Conservation (phyloP, 2,329 filamentous ascomycete species). For the Beauveria brongniartii region DNA sequence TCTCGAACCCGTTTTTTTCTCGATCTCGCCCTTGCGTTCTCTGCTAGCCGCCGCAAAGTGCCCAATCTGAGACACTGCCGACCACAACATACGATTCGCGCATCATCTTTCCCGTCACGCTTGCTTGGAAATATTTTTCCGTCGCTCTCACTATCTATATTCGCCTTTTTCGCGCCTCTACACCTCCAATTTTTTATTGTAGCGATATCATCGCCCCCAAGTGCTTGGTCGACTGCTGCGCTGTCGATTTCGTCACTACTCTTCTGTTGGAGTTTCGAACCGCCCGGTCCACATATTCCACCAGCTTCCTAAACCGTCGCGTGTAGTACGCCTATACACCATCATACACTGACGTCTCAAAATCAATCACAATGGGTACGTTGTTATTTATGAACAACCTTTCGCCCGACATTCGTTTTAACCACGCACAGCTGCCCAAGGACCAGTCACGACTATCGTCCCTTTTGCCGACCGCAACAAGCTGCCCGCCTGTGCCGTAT, state of each 20-base stretch:
- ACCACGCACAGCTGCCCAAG: not conserved
- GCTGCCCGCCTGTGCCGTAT: slow-evolving; percentile 54
- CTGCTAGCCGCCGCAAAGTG: not conserved
- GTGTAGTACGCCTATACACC: not conserved
- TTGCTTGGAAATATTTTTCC: not conserved
- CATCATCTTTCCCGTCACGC: not conserved
- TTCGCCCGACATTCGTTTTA: too few relatives aligned
- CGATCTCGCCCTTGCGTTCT: not conserved
- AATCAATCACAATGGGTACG: slow-evolving; percentile 9
- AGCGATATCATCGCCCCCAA: not conserved
- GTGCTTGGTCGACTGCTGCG: not conserved
- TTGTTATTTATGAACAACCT: too few relatives aligned
- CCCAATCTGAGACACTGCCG: slow-evolving; percentile 6
- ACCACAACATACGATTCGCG: slow-evolving; percentile 8
- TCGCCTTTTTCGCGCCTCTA: not conserved
- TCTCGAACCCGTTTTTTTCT: not conserved
- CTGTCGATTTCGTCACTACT: not conserved
- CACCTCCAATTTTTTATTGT: not conserved
- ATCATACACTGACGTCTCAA: not conserved
- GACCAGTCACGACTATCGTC: slow-evolving; percentile 40
- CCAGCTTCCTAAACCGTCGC: not conserved
- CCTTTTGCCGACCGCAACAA: slow-evolving; percentile 36
- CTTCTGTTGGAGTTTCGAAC: not conserved
- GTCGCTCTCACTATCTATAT: not conserved
- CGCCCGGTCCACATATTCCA: not conserved